Percentiles rank a stretch among this genome's conserved stretches.
Conservation (phyloP, 2,329 filamentous ascomycete genomes). For the Beauveria sp. region DNA sequence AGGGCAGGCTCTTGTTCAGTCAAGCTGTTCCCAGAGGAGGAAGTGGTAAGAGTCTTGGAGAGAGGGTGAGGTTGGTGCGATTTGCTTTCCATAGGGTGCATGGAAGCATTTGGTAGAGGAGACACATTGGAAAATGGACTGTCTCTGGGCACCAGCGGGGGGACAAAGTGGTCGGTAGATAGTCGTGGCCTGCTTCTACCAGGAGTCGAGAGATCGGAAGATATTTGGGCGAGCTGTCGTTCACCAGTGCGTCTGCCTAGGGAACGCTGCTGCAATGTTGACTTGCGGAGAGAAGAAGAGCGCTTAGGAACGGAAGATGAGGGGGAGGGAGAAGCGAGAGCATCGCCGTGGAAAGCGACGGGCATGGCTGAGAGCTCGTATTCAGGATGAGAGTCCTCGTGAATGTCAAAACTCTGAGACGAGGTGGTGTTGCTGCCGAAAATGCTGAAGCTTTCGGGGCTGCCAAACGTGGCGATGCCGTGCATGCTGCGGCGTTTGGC, state of each 20-base stretch:
- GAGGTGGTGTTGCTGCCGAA: constrained; percentile 54
- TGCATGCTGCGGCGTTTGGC: constrained; percentile 87
- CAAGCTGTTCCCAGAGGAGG: constrained; percentile 73
- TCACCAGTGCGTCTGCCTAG: constrained; percentile 54
- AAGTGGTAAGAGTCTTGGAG: constrained; percentile 79
- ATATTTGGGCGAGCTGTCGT: constrained; percentile 43
- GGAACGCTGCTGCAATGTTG: constrained; percentile 78
- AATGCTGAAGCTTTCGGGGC: constrained; percentile 58
- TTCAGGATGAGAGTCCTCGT: constrained; percentile 41
- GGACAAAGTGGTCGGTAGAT: constrained; percentile 71
- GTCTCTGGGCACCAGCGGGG: constrained; percentile 53
- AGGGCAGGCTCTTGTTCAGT: constrained; percentile 53
- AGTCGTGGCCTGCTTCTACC: constrained; percentile 60
- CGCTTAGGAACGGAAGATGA: constrained; percentile 54
- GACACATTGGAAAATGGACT: constrained; percentile 53
- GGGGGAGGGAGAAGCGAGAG: constrained; percentile 37
- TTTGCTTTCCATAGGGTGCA: constrained; percentile 39
- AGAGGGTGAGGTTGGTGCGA: constrained; percentile 66
- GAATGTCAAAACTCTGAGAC: constrained; percentile 43
- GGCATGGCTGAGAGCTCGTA: constrained; percentile 42
- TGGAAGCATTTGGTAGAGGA: constrained; percentile 44
- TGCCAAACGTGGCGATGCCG: constrained; percentile 55
- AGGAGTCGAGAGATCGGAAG: constrained; percentile 49
- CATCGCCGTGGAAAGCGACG: constrained; percentile 30
- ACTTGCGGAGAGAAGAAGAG: constrained; percentile 73